Conservation (phyloP, 306 rosid species). For the Carpinus viminea region DNA sequence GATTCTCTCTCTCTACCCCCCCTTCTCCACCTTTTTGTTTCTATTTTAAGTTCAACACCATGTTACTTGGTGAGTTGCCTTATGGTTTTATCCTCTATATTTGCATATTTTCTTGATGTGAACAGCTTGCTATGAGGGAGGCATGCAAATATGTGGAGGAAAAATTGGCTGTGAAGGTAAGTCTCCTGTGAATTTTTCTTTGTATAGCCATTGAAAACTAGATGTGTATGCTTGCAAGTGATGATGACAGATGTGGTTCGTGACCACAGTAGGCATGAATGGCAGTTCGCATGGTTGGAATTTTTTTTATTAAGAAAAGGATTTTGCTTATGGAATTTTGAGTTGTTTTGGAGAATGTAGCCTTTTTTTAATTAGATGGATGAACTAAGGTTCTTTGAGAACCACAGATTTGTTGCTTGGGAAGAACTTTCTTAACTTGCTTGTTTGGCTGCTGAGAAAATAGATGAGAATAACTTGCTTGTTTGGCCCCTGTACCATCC, state of each 20-base stretch:
- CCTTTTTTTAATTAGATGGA: not conserved
- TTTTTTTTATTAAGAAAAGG: not conserved
- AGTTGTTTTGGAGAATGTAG: not conserved
- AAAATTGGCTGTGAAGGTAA: conserved; percentile 79
- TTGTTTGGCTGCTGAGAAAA: not conserved
- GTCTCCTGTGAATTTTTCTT: conserved; percentile 1
- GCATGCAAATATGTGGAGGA: conserved; percentile 92
- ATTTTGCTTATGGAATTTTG: not conserved
- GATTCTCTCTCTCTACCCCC: too few relatives aligned
- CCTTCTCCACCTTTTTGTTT: too few relatives aligned
- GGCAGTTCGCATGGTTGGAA: conserved; percentile 19
- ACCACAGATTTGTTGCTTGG: not conserved
- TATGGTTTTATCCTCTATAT: not conserved
- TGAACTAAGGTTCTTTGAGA: not conserved
- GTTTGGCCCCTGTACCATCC: too few relatives aligned
- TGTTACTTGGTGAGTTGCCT: conserved; percentile 3
- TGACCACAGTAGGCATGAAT: not conserved
- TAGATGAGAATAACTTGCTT: not conserved
- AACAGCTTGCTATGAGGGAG: conserved; percentile 97
- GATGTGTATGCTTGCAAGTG: not conserved
- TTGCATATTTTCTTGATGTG: conserved; percentile 10
- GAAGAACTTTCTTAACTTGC: not conserved
- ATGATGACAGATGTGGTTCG: not conserved
- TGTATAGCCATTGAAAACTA: conserved; percentile 8
- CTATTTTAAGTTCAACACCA: not conserved